Conservation (phyloP, 2,329 filamentous ascomycete genomes). For the Chaetomiaceae sp. region DNA sequence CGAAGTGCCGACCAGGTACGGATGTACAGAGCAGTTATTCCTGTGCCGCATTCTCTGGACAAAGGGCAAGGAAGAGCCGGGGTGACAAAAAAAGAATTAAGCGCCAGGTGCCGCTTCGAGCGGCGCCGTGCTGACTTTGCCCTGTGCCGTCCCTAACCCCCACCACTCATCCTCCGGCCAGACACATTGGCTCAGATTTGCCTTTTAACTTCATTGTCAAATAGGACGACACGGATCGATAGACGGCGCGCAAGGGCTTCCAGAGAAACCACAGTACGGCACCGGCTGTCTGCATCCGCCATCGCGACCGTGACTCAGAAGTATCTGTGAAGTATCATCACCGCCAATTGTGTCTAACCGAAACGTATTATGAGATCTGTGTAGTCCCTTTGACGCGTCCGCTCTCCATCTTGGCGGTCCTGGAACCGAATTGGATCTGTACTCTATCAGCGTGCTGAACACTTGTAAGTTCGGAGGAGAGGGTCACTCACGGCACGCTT, state of each 20-base stretch:
- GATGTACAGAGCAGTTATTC: too few species aligned
- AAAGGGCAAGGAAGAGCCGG: not conserved
- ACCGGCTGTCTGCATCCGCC: constrained; percentile 9
- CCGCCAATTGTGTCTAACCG: constrained; percentile 36
- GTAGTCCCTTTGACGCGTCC: constrained; percentile 66
- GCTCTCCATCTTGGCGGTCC: constrained; percentile 78
- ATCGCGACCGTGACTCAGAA: constrained; percentile 53
- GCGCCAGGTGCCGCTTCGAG: not conserved
- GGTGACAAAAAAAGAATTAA: constrained; percentile 1
- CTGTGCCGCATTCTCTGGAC: too few species aligned
- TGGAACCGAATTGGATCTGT: constrained; percentile 75
- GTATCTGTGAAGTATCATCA: constrained; percentile 71
- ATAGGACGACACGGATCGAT: constrained; percentile 25
- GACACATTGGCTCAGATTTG: constrained; percentile 34
- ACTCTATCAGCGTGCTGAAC: constrained; percentile 7
- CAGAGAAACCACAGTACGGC: constrained; percentile 42
- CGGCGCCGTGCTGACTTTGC: not conserved
- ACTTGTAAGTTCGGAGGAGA: not conserved
- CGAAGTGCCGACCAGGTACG: too few species aligned
- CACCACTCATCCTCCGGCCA: too few species aligned
- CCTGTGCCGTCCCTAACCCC: not conserved
- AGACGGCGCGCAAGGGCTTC: constrained; percentile 41
- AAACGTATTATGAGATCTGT: constrained; percentile 37
- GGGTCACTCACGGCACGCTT: constrained; percentile 70
- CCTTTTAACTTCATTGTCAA: constrained; percentile 35